Evolutionary conservation across 2,329 filamentous ascomycete genomes (phyloP).

Genomic region (Aspergillus pseudoglaucus): DNA sequence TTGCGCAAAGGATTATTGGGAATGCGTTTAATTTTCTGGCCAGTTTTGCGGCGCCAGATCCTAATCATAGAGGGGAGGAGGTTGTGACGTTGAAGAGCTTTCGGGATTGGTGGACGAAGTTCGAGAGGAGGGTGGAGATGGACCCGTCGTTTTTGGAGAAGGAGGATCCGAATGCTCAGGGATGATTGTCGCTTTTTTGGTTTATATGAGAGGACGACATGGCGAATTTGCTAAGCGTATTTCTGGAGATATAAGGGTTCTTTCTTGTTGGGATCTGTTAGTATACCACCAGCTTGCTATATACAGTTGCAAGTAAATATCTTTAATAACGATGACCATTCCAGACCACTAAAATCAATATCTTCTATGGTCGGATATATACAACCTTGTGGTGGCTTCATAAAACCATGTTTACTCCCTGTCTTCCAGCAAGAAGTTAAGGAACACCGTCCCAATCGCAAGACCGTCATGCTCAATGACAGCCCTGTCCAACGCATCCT

Average conservation of each 20-base stretch:
- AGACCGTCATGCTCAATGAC: slow-evolving; percentile 70
- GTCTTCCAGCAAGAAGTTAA: slow-evolving; percentile 65
- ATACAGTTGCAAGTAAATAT: too few species aligned
- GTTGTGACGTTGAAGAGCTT: slow-evolving; percentile 92
- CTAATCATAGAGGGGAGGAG: slow-evolving; percentile 58
- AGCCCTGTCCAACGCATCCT: slow-evolving; percentile 62
- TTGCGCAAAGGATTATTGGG: slow-evolving; percentile 90
- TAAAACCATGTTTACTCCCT: background rate
- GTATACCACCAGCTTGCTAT: background rate
- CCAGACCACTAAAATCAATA: too few species aligned
- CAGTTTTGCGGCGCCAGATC: slow-evolving; percentile 65
- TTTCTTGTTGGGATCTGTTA: background rate
- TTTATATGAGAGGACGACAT: background rate
- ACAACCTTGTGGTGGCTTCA: background rate
- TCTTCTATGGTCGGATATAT: background rate
- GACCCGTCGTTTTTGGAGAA: slow-evolving; percentile 88
- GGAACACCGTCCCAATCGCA: slow-evolving; percentile 64
- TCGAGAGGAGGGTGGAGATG: slow-evolving; percentile 75
- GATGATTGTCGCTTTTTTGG: slow-evolving; percentile 3
- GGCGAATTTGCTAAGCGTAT: too few species aligned
- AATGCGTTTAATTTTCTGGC: slow-evolving; percentile 97
- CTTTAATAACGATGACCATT: too few species aligned
- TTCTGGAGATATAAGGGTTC: background rate
- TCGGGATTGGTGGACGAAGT: slow-evolving; percentile 96
- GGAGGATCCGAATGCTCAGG: slow-evolving; percentile 42